Conservation (phyloP, 371 early-diverging fungal genomes). For the Mucor sp. region DNA sequence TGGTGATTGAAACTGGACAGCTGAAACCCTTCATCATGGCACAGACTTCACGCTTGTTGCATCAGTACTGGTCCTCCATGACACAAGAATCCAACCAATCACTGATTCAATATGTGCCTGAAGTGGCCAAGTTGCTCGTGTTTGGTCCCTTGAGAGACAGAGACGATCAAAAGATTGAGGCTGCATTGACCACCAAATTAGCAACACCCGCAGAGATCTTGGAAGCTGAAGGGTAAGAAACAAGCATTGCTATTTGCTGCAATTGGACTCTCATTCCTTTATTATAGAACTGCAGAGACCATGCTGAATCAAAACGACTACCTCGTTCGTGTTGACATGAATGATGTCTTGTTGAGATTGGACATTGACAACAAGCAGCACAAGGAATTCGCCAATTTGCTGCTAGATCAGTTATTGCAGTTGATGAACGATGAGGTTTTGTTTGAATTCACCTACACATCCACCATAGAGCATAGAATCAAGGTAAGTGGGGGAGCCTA, state of each 20-base stretch:
- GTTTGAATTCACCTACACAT: constrained; percentile 36
- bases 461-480: constrained; percentile 48
- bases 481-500: constrained; percentile 35
- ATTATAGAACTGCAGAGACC: constrained; percentile 33
- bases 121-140: constrained; percentile 42
- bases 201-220: constrained; percentile 22
- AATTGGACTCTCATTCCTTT: neutral
- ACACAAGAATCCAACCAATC: constrained; percentile 33
- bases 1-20: constrained; percentile 39
- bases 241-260: no score
- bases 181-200: constrained; percentile 48
- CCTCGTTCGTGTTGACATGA: constrained; percentile 56
- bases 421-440: constrained; percentile 18
- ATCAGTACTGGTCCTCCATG: constrained; percentile 38
- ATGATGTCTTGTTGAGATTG: constrained; percentile 52
- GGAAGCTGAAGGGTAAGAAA: constrained; percentile 41
- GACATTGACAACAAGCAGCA: constrained; percentile 31
- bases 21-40: constrained; percentile 40
- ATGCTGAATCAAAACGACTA: constrained; percentile 55
- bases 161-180: constrained; percentile 60
- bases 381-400: constrained; percentile 28
- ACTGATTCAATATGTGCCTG: constrained; percentile 39
- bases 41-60: constrained; percentile 31
- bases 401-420: constrained; percentile 39
- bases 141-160: constrained; percentile 62